These are phyloP conservation scores for Nigrospora osmanthi DNA, from an alignment of 2,329 filamentous ascomycete genomes.

Conservation along the genomic window DNA sequence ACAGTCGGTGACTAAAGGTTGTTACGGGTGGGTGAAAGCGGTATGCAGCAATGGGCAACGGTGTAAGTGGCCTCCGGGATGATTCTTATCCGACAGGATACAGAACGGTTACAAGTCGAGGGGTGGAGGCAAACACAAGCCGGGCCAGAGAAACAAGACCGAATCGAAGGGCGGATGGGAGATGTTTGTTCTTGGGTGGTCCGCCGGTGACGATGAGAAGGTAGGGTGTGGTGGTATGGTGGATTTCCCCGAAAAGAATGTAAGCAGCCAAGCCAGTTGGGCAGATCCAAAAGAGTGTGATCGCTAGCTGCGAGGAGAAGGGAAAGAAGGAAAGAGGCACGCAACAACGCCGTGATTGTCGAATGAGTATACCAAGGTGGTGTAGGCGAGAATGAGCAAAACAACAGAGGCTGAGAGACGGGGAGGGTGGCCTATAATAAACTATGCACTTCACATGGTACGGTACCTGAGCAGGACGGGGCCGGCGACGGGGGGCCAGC, in stretches of 20 bases:
- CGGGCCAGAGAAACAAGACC: no score
- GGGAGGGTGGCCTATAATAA: slow-evolving; percentile 24
- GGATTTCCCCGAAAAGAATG: slow-evolving; percentile 37
- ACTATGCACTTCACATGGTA: slow-evolving; percentile 19
- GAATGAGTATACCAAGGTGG: slow-evolving; percentile 15
- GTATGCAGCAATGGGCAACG: slow-evolving; percentile 6
- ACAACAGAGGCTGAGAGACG: slow-evolving; percentile 24
- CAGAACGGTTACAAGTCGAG: no score
- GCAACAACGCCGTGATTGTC: slow-evolving; percentile 22
- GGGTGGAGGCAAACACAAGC: no score
- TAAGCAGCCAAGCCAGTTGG: slow-evolving; percentile 53
- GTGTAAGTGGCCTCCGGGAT: no score
- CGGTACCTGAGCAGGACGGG: no score
- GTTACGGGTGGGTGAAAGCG: not conserved
- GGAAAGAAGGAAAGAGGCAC: slow-evolving; percentile 26
- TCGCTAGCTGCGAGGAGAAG: slow-evolving; percentile 31
- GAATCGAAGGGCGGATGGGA: not conserved
- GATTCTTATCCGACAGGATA: no score
- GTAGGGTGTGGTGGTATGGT: slow-evolving; percentile 17
- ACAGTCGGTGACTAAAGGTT: slow-evolving; percentile 9
- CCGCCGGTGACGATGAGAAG: slow-evolving; percentile 7
- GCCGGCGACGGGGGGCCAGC: no score
- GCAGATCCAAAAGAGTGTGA: slow-evolving; percentile 30
- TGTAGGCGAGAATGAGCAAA: slow-evolving; percentile 30
- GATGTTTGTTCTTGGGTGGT: no score